Evolutionary conservation across 768 basidiomycete species (phyloP), one percentile per base, ranked within the genome.

Genomic region (Lanmaoa pseudosensibilis): DNA sequence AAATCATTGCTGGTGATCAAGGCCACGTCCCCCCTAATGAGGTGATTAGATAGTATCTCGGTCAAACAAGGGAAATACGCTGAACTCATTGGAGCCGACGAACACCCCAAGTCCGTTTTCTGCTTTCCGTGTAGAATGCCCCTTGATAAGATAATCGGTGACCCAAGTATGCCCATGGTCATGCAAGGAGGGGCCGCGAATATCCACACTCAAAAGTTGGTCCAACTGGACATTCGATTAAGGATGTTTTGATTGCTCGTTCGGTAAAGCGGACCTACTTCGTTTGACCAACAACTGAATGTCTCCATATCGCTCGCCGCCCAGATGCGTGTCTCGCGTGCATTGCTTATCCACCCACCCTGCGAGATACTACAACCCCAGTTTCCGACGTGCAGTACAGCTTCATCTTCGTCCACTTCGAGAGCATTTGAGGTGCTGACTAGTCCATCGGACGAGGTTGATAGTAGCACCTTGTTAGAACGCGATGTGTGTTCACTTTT

Each of bases 291-390:
- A 15, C 83, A 79, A 54, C 89, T 88, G 61, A 95, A 89, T 0
- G 90, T 93, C 71, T 98, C 94, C 94, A 97, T 97, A 73, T 97
- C 95, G 60, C 92, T 94, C 12, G 84, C 81, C 23, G 87, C 88
- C 93, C 94, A 97, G 9, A 94, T 76, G 46, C 69, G 74, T 32
- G 74, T 73, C 5, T 71, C 68, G 23, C 67, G 54, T 33, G 66
- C 47, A 19, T 67, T 58, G 19, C 75, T 66, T 49, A 82, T 79
- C 87, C 86, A 90, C 2, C 86, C 92, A 8, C 83, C 84, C 65
- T 90, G 88, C 0, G 88, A 86, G 56, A 92, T 75, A 65, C 87
- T 92, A 65, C 84, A 85, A 2, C 88, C 91, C 84, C 88, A 91
- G 60, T 93, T 93, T n/a, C 87, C 90, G 23, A 94, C 88, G 43